Conservation (phyloP, 2,329 filamentous ascomycete genomes). For the Nannizziopsis barbatae region DNA sequence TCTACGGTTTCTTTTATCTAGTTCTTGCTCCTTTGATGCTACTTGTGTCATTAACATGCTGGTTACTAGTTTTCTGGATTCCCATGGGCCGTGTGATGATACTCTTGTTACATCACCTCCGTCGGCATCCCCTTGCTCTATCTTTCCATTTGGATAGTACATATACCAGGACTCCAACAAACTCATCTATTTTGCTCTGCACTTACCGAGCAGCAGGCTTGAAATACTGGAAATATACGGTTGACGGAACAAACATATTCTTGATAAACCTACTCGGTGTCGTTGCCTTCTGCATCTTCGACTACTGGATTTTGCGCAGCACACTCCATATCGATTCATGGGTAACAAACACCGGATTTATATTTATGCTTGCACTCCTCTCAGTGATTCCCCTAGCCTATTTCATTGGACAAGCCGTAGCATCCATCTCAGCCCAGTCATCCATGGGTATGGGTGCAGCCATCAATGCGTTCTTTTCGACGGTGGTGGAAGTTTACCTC, state of each 20-base stretch:
- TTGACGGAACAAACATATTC: constrained; percentile 98
- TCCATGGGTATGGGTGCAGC: constrained; percentile 96
- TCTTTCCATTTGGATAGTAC: constrained; percentile 82
- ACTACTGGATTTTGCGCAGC: constrained; percentile 69
- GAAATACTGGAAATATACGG: constrained; percentile 98
- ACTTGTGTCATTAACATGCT: constrained; percentile 76
- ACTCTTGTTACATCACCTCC: constrained; percentile 79
- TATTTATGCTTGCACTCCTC: constrained; percentile 72
- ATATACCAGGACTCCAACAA: constrained; percentile 58
- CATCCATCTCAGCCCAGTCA: constrained; percentile 95
- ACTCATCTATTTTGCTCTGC: constrained; percentile 80
- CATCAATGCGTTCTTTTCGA: constrained; percentile 97
- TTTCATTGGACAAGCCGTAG: constrained; percentile 96
- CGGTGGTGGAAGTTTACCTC: constrained; percentile 91
- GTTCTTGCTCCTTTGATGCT: constrained; percentile 78
- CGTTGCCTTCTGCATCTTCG: constrained; percentile 87
- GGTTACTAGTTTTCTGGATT: constrained; percentile 94
- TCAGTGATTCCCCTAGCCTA: constrained; percentile 96
- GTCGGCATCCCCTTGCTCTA: constrained; percentile 81
- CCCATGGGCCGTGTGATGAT: constrained; percentile 95
- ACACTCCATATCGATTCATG: constrained; percentile 58
- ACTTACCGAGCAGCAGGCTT: constrained; percentile 90
- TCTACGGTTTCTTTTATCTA: constrained; percentile 93
- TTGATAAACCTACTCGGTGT: constrained; percentile 92
- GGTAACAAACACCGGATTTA: constrained; percentile 70